These are phyloP conservation scores for Yamagishiella unicocca DNA, from an alignment of 139 green algal genomes.

Conservation along the genomic window DNA sequence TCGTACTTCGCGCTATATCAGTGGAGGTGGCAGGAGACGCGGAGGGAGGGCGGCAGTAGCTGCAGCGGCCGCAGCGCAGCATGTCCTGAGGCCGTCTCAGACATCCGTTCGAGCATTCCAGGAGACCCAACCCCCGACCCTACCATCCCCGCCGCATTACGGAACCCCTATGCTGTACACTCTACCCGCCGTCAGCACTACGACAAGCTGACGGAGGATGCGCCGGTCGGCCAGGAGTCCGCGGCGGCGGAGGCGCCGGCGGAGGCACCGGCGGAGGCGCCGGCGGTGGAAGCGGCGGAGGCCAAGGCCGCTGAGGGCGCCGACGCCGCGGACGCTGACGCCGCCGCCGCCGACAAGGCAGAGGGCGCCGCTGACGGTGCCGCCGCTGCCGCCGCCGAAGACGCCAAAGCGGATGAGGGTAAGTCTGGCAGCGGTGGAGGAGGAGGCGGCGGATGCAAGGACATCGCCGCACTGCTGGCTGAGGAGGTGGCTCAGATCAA, in stretches of 20 bases:
- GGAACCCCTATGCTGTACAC: no score
- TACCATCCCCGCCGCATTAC: no score
- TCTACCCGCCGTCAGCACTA: constrained; percentile 43
- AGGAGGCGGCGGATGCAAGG: constrained; percentile 21
- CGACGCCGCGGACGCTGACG: neutral
- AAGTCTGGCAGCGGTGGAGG: neutral
- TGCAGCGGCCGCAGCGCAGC: no score
- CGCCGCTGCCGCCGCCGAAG: neutral
- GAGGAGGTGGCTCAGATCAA: constrained; percentile 64
- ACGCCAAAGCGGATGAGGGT: neutral
- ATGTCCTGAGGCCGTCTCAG: no score
- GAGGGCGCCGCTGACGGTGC: neutral
- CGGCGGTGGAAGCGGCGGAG: neutral
- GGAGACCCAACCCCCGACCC: no score
- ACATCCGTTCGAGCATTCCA: no score
- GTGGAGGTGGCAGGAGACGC: no score
- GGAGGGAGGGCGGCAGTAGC: no score
- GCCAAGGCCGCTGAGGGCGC: neutral
- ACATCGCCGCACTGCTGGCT: constrained; percentile 51
- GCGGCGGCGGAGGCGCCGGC: neutral
- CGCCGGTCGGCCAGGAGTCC: neutral
- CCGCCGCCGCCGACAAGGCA: neutral
- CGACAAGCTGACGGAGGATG: constrained; percentile 38
- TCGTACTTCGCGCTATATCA: no score
- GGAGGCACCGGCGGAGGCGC: neutral